Conservation (phyloP, 257 asterid species). For the Solanum paucissectum region DNA sequence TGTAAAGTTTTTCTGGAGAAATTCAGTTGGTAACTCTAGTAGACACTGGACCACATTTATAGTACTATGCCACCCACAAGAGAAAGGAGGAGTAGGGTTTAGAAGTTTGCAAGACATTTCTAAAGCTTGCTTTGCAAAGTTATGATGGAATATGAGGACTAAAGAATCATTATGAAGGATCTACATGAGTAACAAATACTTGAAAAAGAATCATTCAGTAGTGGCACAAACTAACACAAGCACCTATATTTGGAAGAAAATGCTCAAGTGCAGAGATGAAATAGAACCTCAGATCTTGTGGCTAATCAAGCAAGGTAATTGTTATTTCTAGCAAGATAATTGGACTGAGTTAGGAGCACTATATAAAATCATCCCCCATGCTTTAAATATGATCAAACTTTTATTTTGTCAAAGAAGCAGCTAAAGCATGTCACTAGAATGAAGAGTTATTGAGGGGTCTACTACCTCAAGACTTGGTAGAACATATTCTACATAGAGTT, state of each 20-base stretch:
- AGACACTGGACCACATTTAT: neutral
- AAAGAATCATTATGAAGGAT: neutral
- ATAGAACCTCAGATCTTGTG: too few species aligned
- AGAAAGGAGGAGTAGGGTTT: too few species aligned
- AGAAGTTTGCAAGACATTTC: too few species aligned
- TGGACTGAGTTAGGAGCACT: neutral
- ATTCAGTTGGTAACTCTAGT: too few species aligned
- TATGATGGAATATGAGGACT: neutral
- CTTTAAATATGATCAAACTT: neutral
- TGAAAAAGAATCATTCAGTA: neutral
- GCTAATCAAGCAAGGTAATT: neutral
- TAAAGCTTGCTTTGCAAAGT: too few species aligned
- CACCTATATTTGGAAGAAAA: neutral
- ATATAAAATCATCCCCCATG: neutral
- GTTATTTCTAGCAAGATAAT: too few species aligned
- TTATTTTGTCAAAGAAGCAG: too few species aligned
- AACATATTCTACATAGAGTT: neutral
- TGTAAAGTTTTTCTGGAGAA: neutral
- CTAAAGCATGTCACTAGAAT: neutral
- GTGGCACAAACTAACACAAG: neutral
- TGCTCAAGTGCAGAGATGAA: too few species aligned
- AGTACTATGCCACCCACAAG: neutral
- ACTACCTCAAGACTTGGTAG: too few species aligned
- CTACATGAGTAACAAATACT: neutral
- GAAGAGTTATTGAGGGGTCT: neutral